Evolutionary conservation across 345 rosid species (phyloP), one percentile per base, ranked within the genome.

Genomic region (Mangifera indica): DNA sequence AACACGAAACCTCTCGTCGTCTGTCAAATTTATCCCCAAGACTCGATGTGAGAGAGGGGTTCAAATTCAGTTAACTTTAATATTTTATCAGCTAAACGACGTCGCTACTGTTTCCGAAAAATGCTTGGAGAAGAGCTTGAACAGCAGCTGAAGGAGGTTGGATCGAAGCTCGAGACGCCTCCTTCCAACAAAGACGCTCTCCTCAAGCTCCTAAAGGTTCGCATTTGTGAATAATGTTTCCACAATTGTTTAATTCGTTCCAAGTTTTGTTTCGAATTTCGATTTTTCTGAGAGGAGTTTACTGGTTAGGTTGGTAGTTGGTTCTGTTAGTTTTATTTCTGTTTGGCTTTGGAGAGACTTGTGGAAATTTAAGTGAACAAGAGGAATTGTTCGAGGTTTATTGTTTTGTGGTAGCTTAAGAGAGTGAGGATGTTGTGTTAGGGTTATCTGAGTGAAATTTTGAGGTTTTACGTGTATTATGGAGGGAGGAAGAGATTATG

Each of bases 91-190:
- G 13, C 15, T 60, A 20, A 73, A 72, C 63, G 66, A 67, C 55
- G 57, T 37, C 42, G 42, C 9, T 37, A 6, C 8, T 6, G 42
- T 37, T 34, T 44, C 46, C 6, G 29, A 10, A 42, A 21, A 71
- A 94, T 91, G 99, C 87, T 85, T 7, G 84, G 77, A 56, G 88
- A 29, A 29, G 32, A 86, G 87, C 83, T 84, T n/a, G 86, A 86
- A 75, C 84, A 76, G 70, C 90, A 82, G 84, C 83, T 95, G 51
- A 83, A 73, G 83, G 97, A 89, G 81, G 70, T 92, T 71, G 99
- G 99, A 91, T 90, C 97, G 74, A 91, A 86, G 88, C 96, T 95
- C 75, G 87, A 85, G 62, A 70, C 86, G 26, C 91, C 82, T 78
- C 93, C 96, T 57, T 52, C 91, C 46, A 45, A 91, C 62, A 87